Evolutionary conservation across 2,329 filamentous ascomycete species (phyloP).

Genomic region (Colletotrichum scovillei): DNA sequence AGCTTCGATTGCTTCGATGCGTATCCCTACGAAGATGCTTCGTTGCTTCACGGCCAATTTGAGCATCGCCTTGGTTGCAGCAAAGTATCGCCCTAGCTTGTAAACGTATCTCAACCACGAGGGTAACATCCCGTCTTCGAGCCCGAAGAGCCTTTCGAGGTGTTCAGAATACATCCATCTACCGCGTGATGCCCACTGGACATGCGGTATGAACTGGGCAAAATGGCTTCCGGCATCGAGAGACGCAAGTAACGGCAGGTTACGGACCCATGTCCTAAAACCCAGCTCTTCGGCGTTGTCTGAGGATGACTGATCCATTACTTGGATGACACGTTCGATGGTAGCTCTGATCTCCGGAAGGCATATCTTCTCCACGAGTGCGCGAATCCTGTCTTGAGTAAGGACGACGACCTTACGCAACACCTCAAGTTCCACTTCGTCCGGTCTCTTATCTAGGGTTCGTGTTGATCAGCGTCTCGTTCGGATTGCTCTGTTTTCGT

Average conservation of each 20-base stretch:
- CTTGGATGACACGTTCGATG: background rate
- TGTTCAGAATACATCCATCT: slow-evolving; percentile 40
- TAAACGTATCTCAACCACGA: slow-evolving; percentile 18
- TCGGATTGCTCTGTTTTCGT: too few relatives aligned
- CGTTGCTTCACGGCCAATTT: slow-evolving; percentile 42
- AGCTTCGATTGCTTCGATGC: slow-evolving; percentile 4
- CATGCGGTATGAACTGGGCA: background rate
- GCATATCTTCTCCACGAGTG: background rate
- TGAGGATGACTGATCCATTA: background rate
- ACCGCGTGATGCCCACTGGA: slow-evolving; percentile 42
- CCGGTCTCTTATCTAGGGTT: background rate
- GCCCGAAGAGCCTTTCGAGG: slow-evolving; percentile 34
- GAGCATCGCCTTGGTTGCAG: slow-evolving; percentile 42
- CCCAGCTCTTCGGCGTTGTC: background rate
- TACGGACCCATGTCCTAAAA: background rate
- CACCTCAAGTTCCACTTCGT: background rate
- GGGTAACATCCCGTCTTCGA: slow-evolving; percentile 27
- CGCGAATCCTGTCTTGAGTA: background rate
- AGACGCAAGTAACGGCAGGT: background rate
- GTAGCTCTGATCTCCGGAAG: background rate
- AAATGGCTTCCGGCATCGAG: background rate
- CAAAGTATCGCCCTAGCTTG: slow-evolving; percentile 44
- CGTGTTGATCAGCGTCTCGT: background rate
- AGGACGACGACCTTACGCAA: background rate
- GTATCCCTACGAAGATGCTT: slow-evolving; percentile 38